Evolutionary conservation across 2,329 filamentous ascomycete genomes (phyloP), one percentile per base, ranked within the genome.

Genomic region (Curvularia lunata): DNA sequence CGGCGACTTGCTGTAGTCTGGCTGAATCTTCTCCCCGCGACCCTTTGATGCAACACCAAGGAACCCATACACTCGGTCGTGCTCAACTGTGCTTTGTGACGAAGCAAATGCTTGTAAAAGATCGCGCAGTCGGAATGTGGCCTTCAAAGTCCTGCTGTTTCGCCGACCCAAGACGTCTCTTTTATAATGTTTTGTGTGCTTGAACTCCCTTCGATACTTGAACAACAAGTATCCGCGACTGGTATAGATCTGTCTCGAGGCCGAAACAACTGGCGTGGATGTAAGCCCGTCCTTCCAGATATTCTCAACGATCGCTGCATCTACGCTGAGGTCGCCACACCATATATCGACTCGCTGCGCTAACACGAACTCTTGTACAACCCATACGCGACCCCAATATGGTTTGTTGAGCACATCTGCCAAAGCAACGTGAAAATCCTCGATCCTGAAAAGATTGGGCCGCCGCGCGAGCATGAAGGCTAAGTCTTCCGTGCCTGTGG

Each of bases 321-420:
- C 52, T 19, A 59, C 54, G 16, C 40, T 34, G 30, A 58, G 48
- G 7, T 58, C 48, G 10, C 60, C 60, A 34, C 60, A 62, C 60
- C 60, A 62, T 4, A 62, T 62, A 1, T 60, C 58, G 5, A 61
- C 61, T 2, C 43, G 32, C 7, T 57, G 59, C 16, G 61, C 61
- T 8, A 63, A n/a, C 2, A 63, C 52, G n/a, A 63, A 58, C 34
- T 63, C 61, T 21, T 63, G 61, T 2, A 63, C 56, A 7, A 63
- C 58, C 61, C 61, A 63, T 0, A 61, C 52, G 9, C 61, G 58
- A 6, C 43, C 38, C 61, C 61, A 63, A 25, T 63, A 63, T 3
- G 57, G 42, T 19, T 58, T 61, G n/a, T 61, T 60, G 4, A 62
- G 48, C 5, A 62, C 45, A 12, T 41, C 16, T 2, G 55, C 38